Evolutionary conservation across 2,329 filamentous ascomycete genomes (phyloP), one percentile per base, ranked within the genome.

Genomic region (Penicillium sp.): DNA sequence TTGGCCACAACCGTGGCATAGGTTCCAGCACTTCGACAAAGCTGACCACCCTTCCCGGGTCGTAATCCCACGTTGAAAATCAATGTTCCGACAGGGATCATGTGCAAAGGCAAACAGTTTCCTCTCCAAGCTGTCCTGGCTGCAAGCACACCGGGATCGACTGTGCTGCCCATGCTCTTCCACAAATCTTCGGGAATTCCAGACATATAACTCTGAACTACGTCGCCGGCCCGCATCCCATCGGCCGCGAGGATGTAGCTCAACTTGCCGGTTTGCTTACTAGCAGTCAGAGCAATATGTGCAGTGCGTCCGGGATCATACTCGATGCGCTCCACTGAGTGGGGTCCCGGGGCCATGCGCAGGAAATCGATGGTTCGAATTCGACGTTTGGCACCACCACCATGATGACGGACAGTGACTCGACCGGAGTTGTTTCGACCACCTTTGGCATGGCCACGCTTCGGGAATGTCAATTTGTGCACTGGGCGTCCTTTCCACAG

Each of bases 241-340:
- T 99, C 94, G 0, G 94, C 85, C n/a, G 94, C 94, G 55, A 99
- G 80, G 61, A 99, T 96, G 74, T 99, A 99, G 61, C 87, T 90
- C 76, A 94, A 87, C 62, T 82, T 83, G 11, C 85, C 83, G 0
- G 88, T 93, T 44, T 84, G 82, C 61, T 91, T 79, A 65, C 89
- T 86, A 46, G 85, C 91, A 44, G 97, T 69, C 52, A 99, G 81
- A 6, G 94, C 94, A 73, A 99, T 92, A 71, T 99, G 94, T 13
- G 93, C 91, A 66, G 86, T 96, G 47, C 94, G 88, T 61, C 91
- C 91, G 0, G 94, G 94, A 67, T 99, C 95, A 73, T 97, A 92
- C 74, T 99, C 94, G 67, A 99, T 92, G 57, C 94, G 85, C 70
- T 97, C 92, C 51, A 99, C 93, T 14, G 87, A 76, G 66, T 97